A percentile compares a stretch with the other conserved stretches of the same genome.
Conservation (phyloP, 2,329 filamentous ascomycete species). For the Alternaria consortialis region DNA sequence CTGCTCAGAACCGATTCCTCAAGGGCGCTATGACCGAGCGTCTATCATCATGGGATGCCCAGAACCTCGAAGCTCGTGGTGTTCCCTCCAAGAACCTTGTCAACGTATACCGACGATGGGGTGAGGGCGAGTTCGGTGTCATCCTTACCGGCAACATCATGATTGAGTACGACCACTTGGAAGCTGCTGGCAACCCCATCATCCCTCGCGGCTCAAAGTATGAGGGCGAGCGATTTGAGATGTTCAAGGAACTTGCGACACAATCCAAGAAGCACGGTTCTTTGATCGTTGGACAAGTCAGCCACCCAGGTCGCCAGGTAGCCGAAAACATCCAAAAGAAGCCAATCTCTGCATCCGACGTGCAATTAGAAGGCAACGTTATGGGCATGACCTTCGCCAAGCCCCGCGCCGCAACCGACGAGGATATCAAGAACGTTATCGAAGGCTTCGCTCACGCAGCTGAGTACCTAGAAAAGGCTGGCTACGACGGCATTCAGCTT, state of each 20-base stretch:
- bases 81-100: slow-evolving; percentile 64
- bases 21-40: slow-evolving; percentile 74
- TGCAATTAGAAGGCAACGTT: slow-evolving; percentile 44
- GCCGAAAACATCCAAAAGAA: slow-evolving; percentile 56
- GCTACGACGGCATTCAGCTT: slow-evolving; percentile 63
- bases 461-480: slow-evolving; percentile 69
- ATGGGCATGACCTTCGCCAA: slow-evolving; percentile 62
- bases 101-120: slow-evolving; percentile 66
- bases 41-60: slow-evolving; percentile 67
- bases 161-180: slow-evolving; percentile 70
- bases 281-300: slow-evolving; percentile 68
- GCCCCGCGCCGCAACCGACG: slow-evolving; percentile 62
- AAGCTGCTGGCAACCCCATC: slow-evolving; percentile 65
- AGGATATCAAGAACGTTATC: slow-evolving; percentile 66
- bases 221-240: slow-evolving; percentile 66
- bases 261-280: slow-evolving; percentile 65
- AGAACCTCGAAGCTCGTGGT: slow-evolving; percentile 62
- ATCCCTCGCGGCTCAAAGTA: slow-evolving; percentile 63
- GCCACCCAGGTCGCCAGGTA: slow-evolving; percentile 69
- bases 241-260: slow-evolving; percentile 65
- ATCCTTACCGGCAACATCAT: slow-evolving; percentile 72
- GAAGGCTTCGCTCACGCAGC: slow-evolving; percentile 69
- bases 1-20: slow-evolving; percentile 71
- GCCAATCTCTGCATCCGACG: slow-evolving; percentile 61
- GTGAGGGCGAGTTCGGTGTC: slow-evolving; percentile 54